A percentile compares a stretch with the other conserved stretches of the same genome.
Conservation (phyloP, 2,329 filamentous ascomycete species). For the Xylariales sp. region DNA sequence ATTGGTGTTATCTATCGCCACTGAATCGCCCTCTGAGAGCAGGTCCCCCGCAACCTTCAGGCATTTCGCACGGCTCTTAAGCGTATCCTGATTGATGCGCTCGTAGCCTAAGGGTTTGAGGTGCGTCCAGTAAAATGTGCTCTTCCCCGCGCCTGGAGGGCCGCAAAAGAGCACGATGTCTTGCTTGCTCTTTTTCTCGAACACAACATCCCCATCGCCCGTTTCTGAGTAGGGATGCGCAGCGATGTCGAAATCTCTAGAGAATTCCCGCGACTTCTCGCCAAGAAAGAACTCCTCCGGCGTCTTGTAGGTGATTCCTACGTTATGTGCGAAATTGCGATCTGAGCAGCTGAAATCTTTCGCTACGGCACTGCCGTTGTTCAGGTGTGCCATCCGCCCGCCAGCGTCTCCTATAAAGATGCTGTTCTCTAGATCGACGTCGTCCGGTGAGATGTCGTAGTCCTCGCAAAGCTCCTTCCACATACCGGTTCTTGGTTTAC, state of each 20-base stretch:
- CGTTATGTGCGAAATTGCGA: conserved; percentile 78
- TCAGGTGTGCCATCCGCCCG: conserved; percentile 49
- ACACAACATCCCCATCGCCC: conserved; percentile 31
- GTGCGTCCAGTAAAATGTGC: conserved; percentile 78
- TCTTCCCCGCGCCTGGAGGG: conserved; percentile 86
- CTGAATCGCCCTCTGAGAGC: conserved; percentile 60
- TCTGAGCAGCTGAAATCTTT: conserved; percentile 65
- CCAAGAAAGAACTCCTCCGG: conserved; percentile 89
- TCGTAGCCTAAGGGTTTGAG: conserved; percentile 75
- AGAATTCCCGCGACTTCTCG: conserved; percentile 60
- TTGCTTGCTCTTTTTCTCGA: conserved; percentile 57
- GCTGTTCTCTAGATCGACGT: conserved; percentile 65
- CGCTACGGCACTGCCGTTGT: conserved; percentile 27
- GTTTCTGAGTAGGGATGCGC: conserved; percentile 43
- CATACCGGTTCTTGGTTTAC: conserved; percentile 87
- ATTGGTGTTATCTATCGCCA: conserved; percentile 97
- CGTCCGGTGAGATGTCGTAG: conserved; percentile 50
- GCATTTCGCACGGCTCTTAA: conserved; percentile 69
- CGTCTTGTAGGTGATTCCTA: conserved; percentile 74
- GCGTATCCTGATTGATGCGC: conserved; percentile 82
- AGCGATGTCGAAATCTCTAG: conserved; percentile 66
- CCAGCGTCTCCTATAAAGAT: conserved; percentile 89
- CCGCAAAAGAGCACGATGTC: conserved; percentile 86
- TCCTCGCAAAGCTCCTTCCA: conserved; percentile 64
- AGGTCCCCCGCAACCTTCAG: conserved; percentile 66